Conservation (phyloP, 2,329 filamentous ascomycete species). For the Leptographium flavum region DNA sequence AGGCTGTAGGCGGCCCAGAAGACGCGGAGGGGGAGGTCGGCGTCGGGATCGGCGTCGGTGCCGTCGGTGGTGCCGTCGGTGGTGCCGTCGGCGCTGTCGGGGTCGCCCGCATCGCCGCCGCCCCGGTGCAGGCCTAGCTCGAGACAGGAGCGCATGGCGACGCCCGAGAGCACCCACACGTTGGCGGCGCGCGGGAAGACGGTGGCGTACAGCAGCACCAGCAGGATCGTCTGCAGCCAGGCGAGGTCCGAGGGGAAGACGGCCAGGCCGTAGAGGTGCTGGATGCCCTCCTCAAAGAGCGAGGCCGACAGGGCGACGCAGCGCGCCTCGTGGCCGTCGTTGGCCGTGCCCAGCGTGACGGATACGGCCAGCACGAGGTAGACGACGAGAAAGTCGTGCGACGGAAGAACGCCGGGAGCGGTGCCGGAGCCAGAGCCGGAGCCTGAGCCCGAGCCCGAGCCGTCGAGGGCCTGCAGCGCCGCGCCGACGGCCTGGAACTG, state of each 20-base stretch:
- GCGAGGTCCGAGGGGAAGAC: conserved; percentile 13
- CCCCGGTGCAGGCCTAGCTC: conserved; percentile 9
- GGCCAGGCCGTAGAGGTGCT: conserved; percentile 16
- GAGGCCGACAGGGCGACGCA: conserved; percentile 17
- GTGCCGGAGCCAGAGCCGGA: too few relatives aligned
- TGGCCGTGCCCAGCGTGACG: conserved; percentile 17
- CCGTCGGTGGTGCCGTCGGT: too few relatives aligned
- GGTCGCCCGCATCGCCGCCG: background rate
- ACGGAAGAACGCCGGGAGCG: conserved; percentile 9
- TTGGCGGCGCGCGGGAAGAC: conserved; percentile 10
- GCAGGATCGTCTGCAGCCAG: conserved; percentile 9
- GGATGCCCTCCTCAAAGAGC: conserved; percentile 19
- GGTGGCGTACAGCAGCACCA: conserved; percentile 9
- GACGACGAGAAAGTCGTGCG: conserved; percentile 18
- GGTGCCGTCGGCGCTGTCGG: background rate
- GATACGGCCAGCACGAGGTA: conserved; percentile 19
- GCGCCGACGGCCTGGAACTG: conserved; percentile 13
- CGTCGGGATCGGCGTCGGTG: too few relatives aligned
- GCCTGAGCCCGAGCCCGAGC: too few relatives aligned
- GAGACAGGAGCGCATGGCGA: conserved; percentile 10
- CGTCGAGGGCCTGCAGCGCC: background rate
- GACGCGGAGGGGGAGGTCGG: conserved; percentile 6
- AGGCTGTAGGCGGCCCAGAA: conserved; percentile 10
- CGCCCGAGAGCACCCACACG: conserved; percentile 11
- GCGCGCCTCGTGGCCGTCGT: conserved; percentile 17